Conservation (phyloP, 2,329 filamentous ascomycete species). For the Dothideomycetes sp. region DNA sequence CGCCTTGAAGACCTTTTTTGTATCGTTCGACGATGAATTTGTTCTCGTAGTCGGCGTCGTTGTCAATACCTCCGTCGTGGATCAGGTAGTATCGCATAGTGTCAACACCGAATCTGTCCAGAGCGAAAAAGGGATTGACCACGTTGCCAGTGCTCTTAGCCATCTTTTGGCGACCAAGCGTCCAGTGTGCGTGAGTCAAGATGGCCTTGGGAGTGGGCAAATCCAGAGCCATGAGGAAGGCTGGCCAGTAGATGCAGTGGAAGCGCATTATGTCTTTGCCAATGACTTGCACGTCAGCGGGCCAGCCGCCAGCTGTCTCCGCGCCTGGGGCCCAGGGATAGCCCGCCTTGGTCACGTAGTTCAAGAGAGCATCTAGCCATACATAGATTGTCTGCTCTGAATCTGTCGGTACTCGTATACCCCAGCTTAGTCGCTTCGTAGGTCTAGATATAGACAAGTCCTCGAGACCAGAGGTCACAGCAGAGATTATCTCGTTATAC, state of each 20-base stretch:
- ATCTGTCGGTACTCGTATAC: slow-evolving; percentile 79
- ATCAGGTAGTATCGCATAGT: slow-evolving; percentile 82
- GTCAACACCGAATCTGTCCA: slow-evolving; percentile 81
- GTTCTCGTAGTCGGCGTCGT: slow-evolving; percentile 83
- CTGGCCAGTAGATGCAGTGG: slow-evolving; percentile 97
- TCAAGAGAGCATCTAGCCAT: slow-evolving; percentile 92
- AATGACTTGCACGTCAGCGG: slow-evolving; percentile 81
- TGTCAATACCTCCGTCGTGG: slow-evolving; percentile 61
- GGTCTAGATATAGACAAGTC: slow-evolving; percentile 88
- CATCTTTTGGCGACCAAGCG: slow-evolving; percentile 85
- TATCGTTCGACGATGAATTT: slow-evolving; percentile 62
- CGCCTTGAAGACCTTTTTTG: slow-evolving; percentile 64
- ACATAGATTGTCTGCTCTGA: slow-evolving; percentile 87
- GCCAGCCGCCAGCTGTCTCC: slow-evolving; percentile 62
- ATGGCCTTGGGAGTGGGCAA: slow-evolving; percentile 69
- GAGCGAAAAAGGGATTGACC: slow-evolving; percentile 84
- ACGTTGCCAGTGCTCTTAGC: slow-evolving; percentile 92
- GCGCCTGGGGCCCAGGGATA: slow-evolving; percentile 67
- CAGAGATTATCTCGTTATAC: slow-evolving; percentile 67
- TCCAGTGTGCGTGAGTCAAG: slow-evolving; percentile 91
- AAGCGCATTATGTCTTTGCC: slow-evolving; percentile 96
- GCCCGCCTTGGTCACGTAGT: slow-evolving; percentile 80
- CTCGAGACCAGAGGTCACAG: slow-evolving; percentile 66
- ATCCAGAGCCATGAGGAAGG: slow-evolving; percentile 79
- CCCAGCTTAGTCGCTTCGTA: slow-evolving; percentile 67